phyloP scores from a whole-genome alignment of 257 asterid genomes.

The Solanum boliviense region DNA sequence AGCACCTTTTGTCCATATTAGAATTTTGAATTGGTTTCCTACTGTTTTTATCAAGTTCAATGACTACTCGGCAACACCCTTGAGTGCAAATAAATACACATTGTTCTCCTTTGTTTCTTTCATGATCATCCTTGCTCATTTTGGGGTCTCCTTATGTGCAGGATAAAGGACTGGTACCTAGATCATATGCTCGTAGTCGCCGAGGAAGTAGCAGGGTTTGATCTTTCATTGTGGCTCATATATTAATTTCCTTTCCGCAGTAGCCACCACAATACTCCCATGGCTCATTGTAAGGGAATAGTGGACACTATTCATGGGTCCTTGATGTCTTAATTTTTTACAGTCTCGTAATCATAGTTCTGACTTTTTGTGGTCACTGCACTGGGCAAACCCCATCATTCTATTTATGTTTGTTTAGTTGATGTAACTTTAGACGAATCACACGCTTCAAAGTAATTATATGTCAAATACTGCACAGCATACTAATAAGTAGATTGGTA shows the following conservation, averaged over 20 bases:
- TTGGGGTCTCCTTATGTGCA: slow-evolving; percentile 11
- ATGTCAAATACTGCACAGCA: neutral
- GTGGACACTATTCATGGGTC: too few relatives aligned
- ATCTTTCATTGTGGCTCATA: neutral
- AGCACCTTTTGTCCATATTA: neutral
- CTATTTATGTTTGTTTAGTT: neutral
- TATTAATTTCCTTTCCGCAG: neutral
- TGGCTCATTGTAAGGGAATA: neutral
- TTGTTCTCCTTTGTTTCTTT: neutral
- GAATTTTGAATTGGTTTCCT: neutral
- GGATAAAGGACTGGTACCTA: slow-evolving; percentile 29
- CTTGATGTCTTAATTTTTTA: neutral
- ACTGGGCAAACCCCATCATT: neutral
- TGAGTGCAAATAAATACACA: neutral
- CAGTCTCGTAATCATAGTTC: neutral
- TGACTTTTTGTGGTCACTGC: neutral
- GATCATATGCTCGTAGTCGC: slow-evolving; percentile 39
- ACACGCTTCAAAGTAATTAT: neutral
- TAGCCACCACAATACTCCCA: neutral
- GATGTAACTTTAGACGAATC: neutral
- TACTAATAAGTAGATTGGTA: neutral
- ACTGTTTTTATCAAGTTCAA: neutral
- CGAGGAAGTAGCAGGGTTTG: slow-evolving; percentile 56
- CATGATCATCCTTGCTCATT: neutral
- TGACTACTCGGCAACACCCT: neutral